These are phyloP conservation scores for Dendryphion nanum DNA, from an alignment of 2,329 filamentous ascomycete genomes.

Conservation along the genomic window DNA sequence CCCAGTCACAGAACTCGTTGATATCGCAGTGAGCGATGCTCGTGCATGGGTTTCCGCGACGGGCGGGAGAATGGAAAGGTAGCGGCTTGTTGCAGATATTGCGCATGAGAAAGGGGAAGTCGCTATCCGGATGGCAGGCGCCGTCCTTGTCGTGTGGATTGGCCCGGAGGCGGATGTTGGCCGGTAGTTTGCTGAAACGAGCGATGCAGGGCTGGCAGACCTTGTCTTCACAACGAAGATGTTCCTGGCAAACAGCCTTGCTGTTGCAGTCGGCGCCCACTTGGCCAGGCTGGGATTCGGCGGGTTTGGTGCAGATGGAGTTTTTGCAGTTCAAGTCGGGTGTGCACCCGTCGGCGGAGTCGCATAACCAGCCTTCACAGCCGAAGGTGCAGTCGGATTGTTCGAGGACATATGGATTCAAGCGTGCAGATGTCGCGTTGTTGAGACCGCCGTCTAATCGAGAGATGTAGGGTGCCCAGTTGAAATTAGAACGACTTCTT, in stretches of 20 bases:
- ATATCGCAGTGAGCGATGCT: conserved; percentile 23
- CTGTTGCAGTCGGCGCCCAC: conserved; percentile 24
- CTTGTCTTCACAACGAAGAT: conserved; percentile 20
- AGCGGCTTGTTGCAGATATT: conserved; percentile 3
- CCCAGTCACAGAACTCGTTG: conserved; percentile 28
- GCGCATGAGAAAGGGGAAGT: conserved; percentile 11
- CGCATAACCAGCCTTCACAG: conserved; percentile 30
- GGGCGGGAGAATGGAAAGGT: conserved; percentile 2
- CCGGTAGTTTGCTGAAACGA: conserved; percentile 14
- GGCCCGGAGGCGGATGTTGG: conserved; percentile 2
- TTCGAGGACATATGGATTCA: conserved; percentile 32
- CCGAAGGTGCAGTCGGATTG: conserved; percentile 30
- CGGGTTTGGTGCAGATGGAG: conserved; percentile 23
- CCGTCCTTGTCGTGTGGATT: conserved; percentile 5
- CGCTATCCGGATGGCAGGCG: conserved; percentile 18
- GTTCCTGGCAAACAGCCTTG: conserved; percentile 26
- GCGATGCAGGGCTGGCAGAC: conserved; percentile 20
- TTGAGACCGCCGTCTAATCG: conserved; percentile 16
- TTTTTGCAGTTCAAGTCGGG: conserved; percentile 33
- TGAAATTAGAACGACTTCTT: conserved; percentile 27
- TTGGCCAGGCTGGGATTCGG: conserved; percentile 22
- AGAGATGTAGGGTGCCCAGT: conserved; percentile 28
- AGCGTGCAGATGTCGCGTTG: conserved; percentile 14
- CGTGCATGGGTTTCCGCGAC: conserved; percentile 22
- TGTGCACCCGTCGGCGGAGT: conserved; percentile 23